Conservation (phyloP, 345 rosid genomes). For the Rhodomyrtus tomentosa region DNA sequence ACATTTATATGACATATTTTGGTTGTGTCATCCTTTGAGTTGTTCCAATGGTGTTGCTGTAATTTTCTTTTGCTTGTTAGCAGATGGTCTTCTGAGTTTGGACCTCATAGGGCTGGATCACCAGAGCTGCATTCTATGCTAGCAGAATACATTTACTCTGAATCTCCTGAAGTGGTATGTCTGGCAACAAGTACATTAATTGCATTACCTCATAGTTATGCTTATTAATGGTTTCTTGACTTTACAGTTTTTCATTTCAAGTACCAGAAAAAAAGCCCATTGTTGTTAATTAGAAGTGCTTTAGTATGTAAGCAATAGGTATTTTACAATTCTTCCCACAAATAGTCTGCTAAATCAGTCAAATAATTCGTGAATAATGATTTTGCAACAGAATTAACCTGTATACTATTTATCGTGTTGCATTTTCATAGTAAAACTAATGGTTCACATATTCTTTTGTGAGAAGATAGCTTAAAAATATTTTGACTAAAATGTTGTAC, state of each 20-base stretch:
- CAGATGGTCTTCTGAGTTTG: constrained; percentile 93
- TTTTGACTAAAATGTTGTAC: background rate
- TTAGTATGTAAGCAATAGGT: background rate
- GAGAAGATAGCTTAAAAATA: background rate
- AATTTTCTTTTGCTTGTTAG: background rate
- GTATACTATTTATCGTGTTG: background rate
- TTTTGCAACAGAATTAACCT: background rate
- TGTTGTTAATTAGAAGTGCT: background rate
- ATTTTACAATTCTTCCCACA: background rate
- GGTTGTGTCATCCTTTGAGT: background rate
- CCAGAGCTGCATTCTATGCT: constrained; percentile 78
- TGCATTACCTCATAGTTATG: background rate
- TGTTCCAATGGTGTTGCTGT: background rate
- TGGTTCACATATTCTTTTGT: background rate
- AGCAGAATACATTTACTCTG: constrained; percentile 77
- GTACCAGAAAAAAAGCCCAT: background rate
- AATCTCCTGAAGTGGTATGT: constrained; percentile 87
- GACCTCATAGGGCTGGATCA: constrained; percentile 53
- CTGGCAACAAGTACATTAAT: background rate
- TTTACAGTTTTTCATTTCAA: background rate
- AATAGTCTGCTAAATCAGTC: background rate
- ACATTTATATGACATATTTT: background rate
- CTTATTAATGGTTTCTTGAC: background rate
- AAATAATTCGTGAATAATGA: background rate
- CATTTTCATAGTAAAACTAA: background rate